phyloP scores from a whole-genome alignment of 352 stramenopile genomes.

The Pythium inflatum region DNA sequence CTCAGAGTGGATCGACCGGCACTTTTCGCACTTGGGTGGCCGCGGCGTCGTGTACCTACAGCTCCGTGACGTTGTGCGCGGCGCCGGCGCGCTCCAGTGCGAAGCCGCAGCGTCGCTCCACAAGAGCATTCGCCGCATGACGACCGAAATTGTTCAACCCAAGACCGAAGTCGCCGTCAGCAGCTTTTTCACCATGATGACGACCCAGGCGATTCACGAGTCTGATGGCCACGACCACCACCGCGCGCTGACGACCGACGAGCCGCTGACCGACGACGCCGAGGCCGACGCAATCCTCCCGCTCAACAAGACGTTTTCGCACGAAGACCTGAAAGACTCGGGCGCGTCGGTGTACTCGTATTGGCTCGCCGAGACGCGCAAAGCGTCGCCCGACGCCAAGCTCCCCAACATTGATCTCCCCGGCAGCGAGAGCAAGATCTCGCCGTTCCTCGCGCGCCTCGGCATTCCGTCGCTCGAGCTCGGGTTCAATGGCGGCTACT shows the following conservation, averaged over 20 bases:
- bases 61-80: conserved; percentile 71
- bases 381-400: conserved; percentile 41
- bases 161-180: conserved; percentile 48
- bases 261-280: not conserved
- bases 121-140: conserved; percentile 80
- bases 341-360: conserved; percentile 73
- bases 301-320: conserved; percentile 70
- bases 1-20: conserved; percentile 84
- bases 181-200: no score
- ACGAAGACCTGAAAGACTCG: conserved; percentile 58
- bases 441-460: conserved; percentile 70
- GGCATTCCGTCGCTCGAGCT: conserved; percentile 79
- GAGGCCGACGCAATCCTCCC: conserved; percentile 50
- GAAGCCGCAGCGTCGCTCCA: conserved; percentile 72
- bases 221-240: no score
- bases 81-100: conserved; percentile 62
- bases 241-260: not conserved
- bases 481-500: conserved; percentile 71
- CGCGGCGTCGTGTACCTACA: conserved; percentile 78
- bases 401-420: conserved; percentile 59
- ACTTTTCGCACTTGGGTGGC: conserved; percentile 63
- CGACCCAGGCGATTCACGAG: no score
- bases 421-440: conserved; percentile 58
- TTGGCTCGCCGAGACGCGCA: conserved; percentile 65
- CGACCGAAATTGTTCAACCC: conserved; percentile 67